These are phyloP conservation scores for Eucalyptus regnans DNA, from an alignment of 345 rosid species.

Conservation along the genomic window DNA sequence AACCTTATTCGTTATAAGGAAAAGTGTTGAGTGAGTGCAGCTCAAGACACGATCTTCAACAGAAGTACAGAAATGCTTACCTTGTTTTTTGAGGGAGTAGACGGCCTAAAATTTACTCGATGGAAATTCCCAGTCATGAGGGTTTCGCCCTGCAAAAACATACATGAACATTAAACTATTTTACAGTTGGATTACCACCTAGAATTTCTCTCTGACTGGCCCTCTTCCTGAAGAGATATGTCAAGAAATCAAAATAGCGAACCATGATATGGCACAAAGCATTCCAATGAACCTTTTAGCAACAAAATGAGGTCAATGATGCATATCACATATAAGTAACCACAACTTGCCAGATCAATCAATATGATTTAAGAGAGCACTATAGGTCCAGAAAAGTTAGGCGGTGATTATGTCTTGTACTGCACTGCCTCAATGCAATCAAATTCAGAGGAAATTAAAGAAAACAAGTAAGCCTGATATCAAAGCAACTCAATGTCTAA, in stretches of 20 bases:
- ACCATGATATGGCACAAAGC: background rate
- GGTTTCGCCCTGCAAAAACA: constrained; percentile 31
- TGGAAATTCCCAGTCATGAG: constrained; percentile 21
- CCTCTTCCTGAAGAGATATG: background rate
- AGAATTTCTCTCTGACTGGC: background rate
- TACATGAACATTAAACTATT: background rate
- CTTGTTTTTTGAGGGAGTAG: constrained; percentile 43
- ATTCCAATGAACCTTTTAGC: background rate
- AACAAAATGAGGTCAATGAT: background rate
- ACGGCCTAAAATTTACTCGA: constrained; percentile 20
- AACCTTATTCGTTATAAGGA: background rate
- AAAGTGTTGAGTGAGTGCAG: background rate
- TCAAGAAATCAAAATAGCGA: background rate
- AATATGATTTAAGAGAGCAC: background rate
- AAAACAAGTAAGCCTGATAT: background rate
- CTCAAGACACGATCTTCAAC: background rate
- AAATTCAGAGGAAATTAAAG: background rate
- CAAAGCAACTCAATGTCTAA: background rate
- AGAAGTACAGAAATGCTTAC: constrained; percentile 21
- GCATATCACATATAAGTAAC: background rate
- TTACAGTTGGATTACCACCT: background rate
- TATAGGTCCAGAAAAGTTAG: background rate
- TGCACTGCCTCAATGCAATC: background rate
- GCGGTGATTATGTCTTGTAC: background rate
- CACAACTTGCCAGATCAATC: background rate